These are phyloP conservation scores for Colletotrichum tabaci DNA, from an alignment of 2,329 filamentous ascomycete species.

Conservation along the genomic window DNA sequence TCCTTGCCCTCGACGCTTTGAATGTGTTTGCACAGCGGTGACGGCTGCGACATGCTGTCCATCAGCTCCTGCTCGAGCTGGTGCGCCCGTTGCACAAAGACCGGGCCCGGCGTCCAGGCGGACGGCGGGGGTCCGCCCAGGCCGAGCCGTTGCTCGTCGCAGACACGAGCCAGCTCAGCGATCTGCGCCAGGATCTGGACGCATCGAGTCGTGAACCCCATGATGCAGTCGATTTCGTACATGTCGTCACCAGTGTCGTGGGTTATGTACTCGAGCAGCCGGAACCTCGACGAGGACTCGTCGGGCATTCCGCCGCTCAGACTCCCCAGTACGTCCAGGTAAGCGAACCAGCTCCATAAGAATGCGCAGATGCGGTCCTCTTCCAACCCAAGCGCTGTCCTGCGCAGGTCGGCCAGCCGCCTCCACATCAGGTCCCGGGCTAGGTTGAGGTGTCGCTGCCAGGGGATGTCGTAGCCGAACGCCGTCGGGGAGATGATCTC, in stretches of 20 bases:
- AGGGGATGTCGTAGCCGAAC: constrained; percentile 84
- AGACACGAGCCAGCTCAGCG: constrained; percentile 78
- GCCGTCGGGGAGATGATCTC: constrained; percentile 88
- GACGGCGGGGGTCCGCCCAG: constrained; percentile 52
- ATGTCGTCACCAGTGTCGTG: constrained; percentile 68
- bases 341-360: constrained; percentile 86
- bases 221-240: constrained; percentile 84
- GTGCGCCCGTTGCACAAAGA: constrained; percentile 70
- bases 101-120: constrained; percentile 71
- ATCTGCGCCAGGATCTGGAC: constrained; percentile 80
- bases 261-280: constrained; percentile 66
- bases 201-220: constrained; percentile 82
- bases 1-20: constrained; percentile 68
- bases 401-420: constrained; percentile 60
- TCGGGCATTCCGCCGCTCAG: constrained; percentile 72
- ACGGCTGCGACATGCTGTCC: constrained; percentile 63
- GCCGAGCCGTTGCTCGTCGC: constrained; percentile 76
- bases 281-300: constrained; percentile 64
- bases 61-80: constrained; percentile 74
- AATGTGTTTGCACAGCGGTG: constrained; percentile 60
- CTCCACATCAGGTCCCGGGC: constrained; percentile 82
- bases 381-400: constrained; percentile 57
- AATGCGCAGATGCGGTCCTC: constrained; percentile 78
- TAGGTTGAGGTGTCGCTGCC: constrained; percentile 84
- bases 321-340: constrained; percentile 84